Evolutionary conservation across 2,329 filamentous ascomycete genomes (phyloP), one percentile per base, ranked within the genome.

Genomic region (Aspergillus candidus): DNA sequence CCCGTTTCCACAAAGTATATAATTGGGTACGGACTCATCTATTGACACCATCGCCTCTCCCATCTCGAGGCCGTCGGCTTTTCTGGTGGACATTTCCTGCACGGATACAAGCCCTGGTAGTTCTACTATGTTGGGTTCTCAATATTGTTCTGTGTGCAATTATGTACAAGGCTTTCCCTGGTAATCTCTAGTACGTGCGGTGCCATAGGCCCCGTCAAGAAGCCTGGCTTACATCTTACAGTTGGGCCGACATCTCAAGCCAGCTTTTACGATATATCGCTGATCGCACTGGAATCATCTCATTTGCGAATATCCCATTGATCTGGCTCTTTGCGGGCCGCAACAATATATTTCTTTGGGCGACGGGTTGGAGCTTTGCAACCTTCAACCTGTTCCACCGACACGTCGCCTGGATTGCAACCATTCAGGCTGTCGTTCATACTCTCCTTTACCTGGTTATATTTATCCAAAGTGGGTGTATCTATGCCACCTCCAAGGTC

Each of bases 331-430:
- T 86, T 51, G 78, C 77, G 0, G 78, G 79, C 57, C 71, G 83
- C 8, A 87, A 86, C 49, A 84, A 86, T 40, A 55, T 81, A 0
- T 71, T 85, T 12, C 67, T 84, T 43, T 83, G 79, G 79, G 58
- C 80, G 0, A 86, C 83, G 0, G 82, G 82, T 0, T 86, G 83
- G 82, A 79, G 78, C 10, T 85, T 83, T 58, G 73, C 74, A 2
- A 80, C 79, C 0, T 86, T 80, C 55, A 86, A 79, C 51, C 73
- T 79, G 33, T 84, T 85, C 41, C 83, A 86, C 60, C 77, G 83
- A 0, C 82, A 80, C 72, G 71, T 82, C 3, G 82, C 83, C 0
- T 71, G 82, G 13, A 70, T 84, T 2, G 73, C 80, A 5, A 82
- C 81, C 0, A 44, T 80, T 0, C 74, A 84, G 51, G 82, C 80